A percentile compares a stretch with the other conserved stretches of the same genome.
Conservation (phyloP, 495 filamentous ascomycete species). For the Podospora tetraspora region DNA sequence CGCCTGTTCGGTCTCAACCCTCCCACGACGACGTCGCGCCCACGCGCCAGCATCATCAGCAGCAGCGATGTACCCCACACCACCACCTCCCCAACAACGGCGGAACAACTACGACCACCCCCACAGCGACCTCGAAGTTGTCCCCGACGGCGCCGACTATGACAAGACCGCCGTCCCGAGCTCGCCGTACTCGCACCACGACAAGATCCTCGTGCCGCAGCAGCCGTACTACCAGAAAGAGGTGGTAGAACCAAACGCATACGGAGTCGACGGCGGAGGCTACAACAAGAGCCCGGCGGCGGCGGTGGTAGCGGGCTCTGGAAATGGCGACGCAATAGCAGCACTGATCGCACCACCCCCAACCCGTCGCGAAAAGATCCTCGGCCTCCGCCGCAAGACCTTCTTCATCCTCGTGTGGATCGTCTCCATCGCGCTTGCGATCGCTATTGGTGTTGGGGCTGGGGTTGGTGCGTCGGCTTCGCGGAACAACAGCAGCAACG, state of each 20-base stretch:
- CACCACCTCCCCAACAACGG: not conserved
- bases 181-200: not conserved
- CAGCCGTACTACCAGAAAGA: not conserved
- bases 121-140: slow-evolving; percentile 1
- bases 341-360: too few relatives aligned
- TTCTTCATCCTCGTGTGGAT: slow-evolving; percentile 12
- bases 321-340: not conserved
- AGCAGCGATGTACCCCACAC: not conserved
- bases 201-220: not conserved
- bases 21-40: not conserved
- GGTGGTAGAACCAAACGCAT: not conserved
- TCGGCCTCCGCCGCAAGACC: slow-evolving; percentile 5
- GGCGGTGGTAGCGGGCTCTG: not conserved
- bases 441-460: slow-evolving; percentile 1
- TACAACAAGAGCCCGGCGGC: not conserved
- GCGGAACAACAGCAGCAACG: not conserved
- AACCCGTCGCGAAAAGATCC: not conserved
- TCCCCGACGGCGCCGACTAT: not conserved
- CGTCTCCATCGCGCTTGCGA: not conserved
- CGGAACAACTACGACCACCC: not conserved
- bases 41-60: not conserved
- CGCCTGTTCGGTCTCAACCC: not conserved
- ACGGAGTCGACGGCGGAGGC: not conserved
- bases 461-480: slow-evolving; percentile 3
- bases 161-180: not conserved